These are phyloP conservation scores for Blastomyces silverae DNA, from an alignment of 2,329 filamentous ascomycete species.

Conservation along the genomic window DNA sequence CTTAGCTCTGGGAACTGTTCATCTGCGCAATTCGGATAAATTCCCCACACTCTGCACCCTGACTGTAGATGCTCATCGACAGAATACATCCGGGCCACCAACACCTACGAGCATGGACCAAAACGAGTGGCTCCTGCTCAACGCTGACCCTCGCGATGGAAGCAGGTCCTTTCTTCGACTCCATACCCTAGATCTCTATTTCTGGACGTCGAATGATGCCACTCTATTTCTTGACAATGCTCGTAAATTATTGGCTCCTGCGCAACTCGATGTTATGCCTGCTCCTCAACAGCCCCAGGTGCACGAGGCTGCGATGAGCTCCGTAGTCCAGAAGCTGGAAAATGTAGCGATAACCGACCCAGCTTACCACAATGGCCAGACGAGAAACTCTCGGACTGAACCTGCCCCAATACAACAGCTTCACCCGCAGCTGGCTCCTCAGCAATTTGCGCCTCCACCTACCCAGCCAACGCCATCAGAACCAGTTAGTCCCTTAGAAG, in stretches of 20 bases:
- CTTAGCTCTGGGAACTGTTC: constrained; percentile 47
- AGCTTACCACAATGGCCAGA: constrained; percentile 42
- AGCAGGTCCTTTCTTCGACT: constrained; percentile 48
- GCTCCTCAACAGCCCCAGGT: constrained; percentile 33
- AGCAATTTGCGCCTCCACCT: constrained; percentile 25
- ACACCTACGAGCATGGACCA: constrained; percentile 28
- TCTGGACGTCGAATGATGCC: constrained; percentile 57
- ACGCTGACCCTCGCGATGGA: constrained; percentile 47
- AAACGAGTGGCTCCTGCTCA: constrained; percentile 53
- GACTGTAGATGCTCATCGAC: constrained; percentile 43
- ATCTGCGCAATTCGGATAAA: constrained; percentile 51
- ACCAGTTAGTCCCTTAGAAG: constrained; percentile 18
- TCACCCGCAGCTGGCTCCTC: constrained; percentile 21
- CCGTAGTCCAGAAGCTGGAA: constrained; percentile 58
- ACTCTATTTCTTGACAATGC: constrained; percentile 46
- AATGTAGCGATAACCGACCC: constrained; percentile 53
- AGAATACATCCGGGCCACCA: constrained; percentile 25
- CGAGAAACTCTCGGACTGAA: constrained; percentile 35
- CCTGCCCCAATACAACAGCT: constrained; percentile 21
- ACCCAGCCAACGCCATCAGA: constrained; percentile 23
- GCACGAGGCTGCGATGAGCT: constrained; percentile 45
- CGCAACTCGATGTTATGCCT: constrained; percentile 47
- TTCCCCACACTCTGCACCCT: constrained; percentile 56
- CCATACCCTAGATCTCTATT: constrained; percentile 57
- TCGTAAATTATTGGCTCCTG: constrained; percentile 31